Conservation (phyloP, 306 rosid species). For the Purshia tridentata region DNA sequence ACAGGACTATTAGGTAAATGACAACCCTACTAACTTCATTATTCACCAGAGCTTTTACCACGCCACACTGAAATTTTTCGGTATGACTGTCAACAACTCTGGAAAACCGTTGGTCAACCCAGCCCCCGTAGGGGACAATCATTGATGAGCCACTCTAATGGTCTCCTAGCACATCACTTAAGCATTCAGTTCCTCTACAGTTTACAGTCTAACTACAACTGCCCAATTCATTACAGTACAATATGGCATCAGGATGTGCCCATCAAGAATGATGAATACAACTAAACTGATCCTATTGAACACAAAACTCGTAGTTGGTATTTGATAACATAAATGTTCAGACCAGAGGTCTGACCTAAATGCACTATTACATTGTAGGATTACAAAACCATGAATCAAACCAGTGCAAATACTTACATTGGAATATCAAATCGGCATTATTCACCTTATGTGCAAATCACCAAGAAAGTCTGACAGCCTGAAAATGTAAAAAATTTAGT, state of each 20-base stretch:
- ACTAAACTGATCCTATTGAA: background rate
- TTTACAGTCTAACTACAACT: background rate
- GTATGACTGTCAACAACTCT: background rate
- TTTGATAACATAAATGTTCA: background rate
- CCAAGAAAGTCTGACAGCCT: slow-evolving; percentile 90
- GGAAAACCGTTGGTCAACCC: background rate
- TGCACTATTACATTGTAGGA: background rate
- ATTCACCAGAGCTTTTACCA: background rate
- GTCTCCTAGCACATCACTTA: too few relatives aligned
- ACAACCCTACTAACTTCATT: background rate
- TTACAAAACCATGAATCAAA: background rate
- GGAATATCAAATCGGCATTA: slow-evolving; percentile 21
- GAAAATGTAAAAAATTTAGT: slow-evolving; percentile 35
- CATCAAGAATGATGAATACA: background rate
- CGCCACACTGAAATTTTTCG: background rate
- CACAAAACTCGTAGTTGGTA: background rate
- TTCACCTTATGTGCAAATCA: slow-evolving; percentile 73
- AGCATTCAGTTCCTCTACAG: background rate
- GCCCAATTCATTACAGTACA: background rate
- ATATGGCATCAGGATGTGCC: background rate
- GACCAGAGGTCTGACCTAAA: background rate
- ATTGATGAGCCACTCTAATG: too few relatives aligned
- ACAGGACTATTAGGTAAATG: background rate
- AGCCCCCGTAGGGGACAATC: too few relatives aligned
- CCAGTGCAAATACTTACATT: slow-evolving; percentile 41